Base-by-base conservation (phyloP, 2,329 filamentous ascomycete species). In the Aspergillus japonicus region DNA sequence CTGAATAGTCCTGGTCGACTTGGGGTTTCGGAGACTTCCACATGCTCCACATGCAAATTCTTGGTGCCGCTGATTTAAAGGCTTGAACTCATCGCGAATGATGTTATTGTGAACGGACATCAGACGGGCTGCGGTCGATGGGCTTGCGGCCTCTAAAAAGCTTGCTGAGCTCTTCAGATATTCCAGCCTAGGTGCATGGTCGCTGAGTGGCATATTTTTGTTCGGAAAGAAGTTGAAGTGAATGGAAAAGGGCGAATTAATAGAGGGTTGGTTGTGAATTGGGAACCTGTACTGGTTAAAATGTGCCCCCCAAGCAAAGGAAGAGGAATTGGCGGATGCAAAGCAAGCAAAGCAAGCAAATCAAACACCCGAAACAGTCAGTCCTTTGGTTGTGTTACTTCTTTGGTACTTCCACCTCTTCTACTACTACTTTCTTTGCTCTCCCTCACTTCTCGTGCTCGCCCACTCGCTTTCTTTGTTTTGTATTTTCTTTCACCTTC, bases 111-210 rank as follows among this genome's bases (percentile, higher is more conserved):
- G 75, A n/a, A 69, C 66, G 14, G 63, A 64, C 63, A 76, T 66
- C 31, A 80, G 67, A 71, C 79, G 68, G 14, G 75, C 71, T 2
- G 78, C 71, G n/a, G 77, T 79, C 12, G 77, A 77, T 19, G 74
- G 73, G 58, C 74, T 76, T 19, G 65, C 56, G 8, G 66, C 59
- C 42, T 64, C 65, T 53, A 78, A 64, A 33, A 69, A 66, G 57
- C 66, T 64, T 3, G 75, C 75, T 21, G 78, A 72, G 47, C 71
- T 64, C 61, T 65, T 72, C n/a, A 80, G 64, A 61, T 76, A 79
- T 47, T 70, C 65, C 60, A 78, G 63, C 33, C 68, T 68, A 50
- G 71, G 58, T 7, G 67, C 47, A 57, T 66, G 60, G 33, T 69
- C 66, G 54, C 66, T 69, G 39, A 66, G 58, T 55, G 64, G 62